Base-by-base conservation (phyloP, 1,284 basidiomycete genomes). In the Fomitopsis pinicola region DNA sequence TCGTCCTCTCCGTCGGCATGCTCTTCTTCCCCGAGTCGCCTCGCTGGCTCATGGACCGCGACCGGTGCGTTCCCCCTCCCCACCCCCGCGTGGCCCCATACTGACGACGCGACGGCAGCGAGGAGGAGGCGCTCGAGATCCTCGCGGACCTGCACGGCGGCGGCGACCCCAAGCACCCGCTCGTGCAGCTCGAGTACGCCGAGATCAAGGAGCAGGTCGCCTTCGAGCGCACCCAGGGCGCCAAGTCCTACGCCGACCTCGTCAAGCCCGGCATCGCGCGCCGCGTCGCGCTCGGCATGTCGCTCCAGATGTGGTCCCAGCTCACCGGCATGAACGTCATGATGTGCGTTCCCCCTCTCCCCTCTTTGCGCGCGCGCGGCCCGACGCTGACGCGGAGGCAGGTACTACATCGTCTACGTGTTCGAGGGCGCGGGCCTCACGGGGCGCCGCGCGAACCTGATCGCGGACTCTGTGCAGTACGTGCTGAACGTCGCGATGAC, bases 131-230 rank as follows among this genome's bases (percentile, higher is more conserved):
- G 0, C 80, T 93, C 36, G 76, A 87, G 64, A 86, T 94, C 65
- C 80, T 95, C 42, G 88, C 91, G 28, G 87, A 92, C 68, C 82
- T 93, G 28, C 92, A 94, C 69, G 92, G 91, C 55, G 76, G 79
- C 44, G 92, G 92, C 28, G 79, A 94, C 70, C 75, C 72, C 42
- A 74, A 78, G 35, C 78, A 87, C 66, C 82, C 85, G 44, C 80
- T 94, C 19, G 92, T 94, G 35, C 77, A 83, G 46, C 84, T 93
- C 63, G 93, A 94, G 72, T 92, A 80, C 68, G 82, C 86, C 65
- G 91, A 94, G 75, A 94, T 95, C 73, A 86, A 82, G 71, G 80
- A 86, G 59, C 88, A 93, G 66, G 87, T 92, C 17, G 66, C 78
- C 59, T 85, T 85, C 66, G 93, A 95, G 73, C 81, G 82, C 33